Evolutionary conservation across 2,329 filamentous ascomycete species (phyloP), one percentile per base, ranked within the genome.

Genomic region (Fusarium sublunatum): DNA sequence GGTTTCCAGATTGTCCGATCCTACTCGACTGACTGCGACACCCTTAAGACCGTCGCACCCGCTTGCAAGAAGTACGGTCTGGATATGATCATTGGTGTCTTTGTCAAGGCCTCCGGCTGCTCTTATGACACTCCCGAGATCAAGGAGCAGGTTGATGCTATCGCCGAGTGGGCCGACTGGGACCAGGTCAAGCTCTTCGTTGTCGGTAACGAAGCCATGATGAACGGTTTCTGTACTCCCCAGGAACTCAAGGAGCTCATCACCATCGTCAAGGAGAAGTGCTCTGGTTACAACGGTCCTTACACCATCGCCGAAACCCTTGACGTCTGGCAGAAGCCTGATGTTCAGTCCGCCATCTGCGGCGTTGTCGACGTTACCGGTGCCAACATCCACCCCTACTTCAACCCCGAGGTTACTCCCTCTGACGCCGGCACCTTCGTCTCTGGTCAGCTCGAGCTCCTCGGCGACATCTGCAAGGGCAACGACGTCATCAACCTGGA

Each of bases 381-480:
- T 77, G 88, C 87, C 78, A 97, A 97, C 85, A 88, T 96, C 72
- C 93, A 98, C 82, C 88, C 93, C 69, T 97, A 91, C 90, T 98
- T 97, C 90, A 96, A 96, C 83, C 75, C 86, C 41, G 80, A 84
- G 56, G 84, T 89, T 65, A 73, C 78, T 24, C 85, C 93, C 59
- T 72, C 78, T 5, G 73, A 84, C 46, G 93, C 93, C 52, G 94
- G 94, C 74, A 75, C 81, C 48, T 97, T 97, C 76, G 91, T 93
- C 70, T 79, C 83, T 66, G 74, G 82, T 70, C 88, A 97, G 84
- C 86, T 97, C 65, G 80, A 86, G 42, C 82, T 91, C 65, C 88
- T 96, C 63, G 79, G 87, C 74, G 75, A 77, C 41, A 80, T 92
- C 70, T 98, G 94, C 86, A 75, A 82, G 36, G 85, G 84, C 74